Conservation (phyloP, 1,284 basidiomycete genomes). For the Xerocomus amazonicus region DNA sequence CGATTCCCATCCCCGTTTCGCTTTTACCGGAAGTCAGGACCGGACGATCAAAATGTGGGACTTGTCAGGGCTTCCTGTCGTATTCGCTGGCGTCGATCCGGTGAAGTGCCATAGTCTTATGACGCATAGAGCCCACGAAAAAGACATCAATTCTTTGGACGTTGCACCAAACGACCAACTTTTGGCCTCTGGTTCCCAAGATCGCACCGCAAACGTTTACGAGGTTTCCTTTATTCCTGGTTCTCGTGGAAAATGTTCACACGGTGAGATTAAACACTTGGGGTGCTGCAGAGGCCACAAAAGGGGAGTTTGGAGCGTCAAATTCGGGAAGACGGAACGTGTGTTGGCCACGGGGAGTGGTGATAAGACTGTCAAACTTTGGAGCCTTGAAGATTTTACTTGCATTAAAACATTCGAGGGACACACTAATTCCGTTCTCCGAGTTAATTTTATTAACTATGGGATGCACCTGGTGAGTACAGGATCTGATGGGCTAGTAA, state of each 20-base stretch:
- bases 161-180: constrained; percentile 87
- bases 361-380: constrained; percentile 91
- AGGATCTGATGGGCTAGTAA: constrained; percentile 92
- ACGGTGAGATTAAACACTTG: constrained; percentile 71
- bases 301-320: constrained; percentile 93
- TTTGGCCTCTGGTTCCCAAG: constrained; percentile 93
- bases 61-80: constrained; percentile 49
- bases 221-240: constrained; percentile 59
- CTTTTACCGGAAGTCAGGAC: constrained; percentile 95
- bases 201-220: constrained; percentile 91
- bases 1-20: constrained; percentile 49
- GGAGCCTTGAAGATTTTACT: constrained; percentile 88
- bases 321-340: constrained; percentile 81
- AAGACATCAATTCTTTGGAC: constrained; percentile 98
- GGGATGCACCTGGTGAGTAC: constrained; percentile 88
- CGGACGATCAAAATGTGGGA: constrained; percentile 99
- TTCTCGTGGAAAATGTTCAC: constrained; percentile 40
- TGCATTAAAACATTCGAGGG: constrained; percentile 96
- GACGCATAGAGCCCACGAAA: constrained; percentile 95
- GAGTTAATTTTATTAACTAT: constrained; percentile 83
- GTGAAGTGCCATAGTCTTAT: constrained; percentile 72
- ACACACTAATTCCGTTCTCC: constrained; percentile 94
- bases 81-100: constrained; percentile 27
- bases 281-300: constrained; percentile 96
- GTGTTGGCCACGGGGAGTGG: constrained; percentile 92